phyloP scores from a whole-genome alignment of 257 asterid species.

The Salvia hispanica region DNA sequence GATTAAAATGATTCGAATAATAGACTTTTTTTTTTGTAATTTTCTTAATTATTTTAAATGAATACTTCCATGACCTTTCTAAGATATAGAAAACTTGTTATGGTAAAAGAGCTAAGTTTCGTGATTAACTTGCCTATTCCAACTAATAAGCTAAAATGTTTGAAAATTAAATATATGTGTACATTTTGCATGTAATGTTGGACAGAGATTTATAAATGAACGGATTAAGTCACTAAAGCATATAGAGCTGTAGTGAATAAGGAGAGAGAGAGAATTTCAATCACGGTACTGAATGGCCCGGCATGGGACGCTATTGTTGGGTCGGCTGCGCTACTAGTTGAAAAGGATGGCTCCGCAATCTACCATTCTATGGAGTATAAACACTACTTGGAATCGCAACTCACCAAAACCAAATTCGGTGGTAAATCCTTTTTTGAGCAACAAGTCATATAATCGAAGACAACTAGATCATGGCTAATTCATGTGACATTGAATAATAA shows the following conservation, averaged over 20 bases:
- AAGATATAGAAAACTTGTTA: no score
- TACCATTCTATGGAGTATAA: slow-evolving; percentile 47
- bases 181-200: background rate
- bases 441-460: background rate
- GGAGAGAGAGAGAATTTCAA: slow-evolving; percentile 41
- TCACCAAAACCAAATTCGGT: slow-evolving; percentile 28
- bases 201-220: slow-evolving; percentile 40
- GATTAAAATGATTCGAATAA: no score
- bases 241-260: slow-evolving; percentile 43
- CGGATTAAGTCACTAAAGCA: slow-evolving; percentile 44
- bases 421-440: slow-evolving; percentile 45
- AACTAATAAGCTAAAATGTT: no score
- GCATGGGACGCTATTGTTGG: slow-evolving; percentile 46
- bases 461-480: no score
- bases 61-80: no score
- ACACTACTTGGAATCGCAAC: slow-evolving; percentile 49
- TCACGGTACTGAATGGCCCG: slow-evolving; percentile 54
- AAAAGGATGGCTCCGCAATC: slow-evolving; percentile 26
- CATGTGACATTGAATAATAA: no score
- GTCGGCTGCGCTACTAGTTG: slow-evolving; percentile 43
- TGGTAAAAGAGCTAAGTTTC: no score
- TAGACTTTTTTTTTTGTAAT: no score
- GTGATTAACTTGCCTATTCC: no score
- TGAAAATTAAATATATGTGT: no score
- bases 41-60: no score